phyloP scores from a whole-genome alignment of 2,329 filamentous ascomycete species.

The Onygenales sp. region DNA sequence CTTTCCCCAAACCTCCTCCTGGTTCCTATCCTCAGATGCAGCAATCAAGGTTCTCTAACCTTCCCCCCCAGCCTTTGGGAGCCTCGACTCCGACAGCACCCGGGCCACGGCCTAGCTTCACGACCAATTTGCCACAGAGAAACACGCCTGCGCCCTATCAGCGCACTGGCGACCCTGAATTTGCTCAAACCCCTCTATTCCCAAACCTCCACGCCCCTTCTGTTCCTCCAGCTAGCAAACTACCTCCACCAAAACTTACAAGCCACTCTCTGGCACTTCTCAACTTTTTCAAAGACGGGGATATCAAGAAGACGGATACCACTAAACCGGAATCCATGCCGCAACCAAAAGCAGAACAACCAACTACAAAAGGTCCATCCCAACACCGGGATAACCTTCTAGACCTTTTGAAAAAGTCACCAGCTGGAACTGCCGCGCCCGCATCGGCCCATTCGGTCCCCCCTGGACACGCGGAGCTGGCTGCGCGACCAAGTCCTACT shows the following conservation, averaged over 20 bases:
- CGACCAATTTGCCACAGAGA: not conserved
- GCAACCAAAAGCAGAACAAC: constrained; percentile 7
- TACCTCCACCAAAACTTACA: constrained; percentile 50
- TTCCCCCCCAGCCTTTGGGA: not conserved
- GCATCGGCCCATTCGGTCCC: constrained; percentile 8
- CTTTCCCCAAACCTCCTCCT: not conserved
- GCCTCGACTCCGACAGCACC: not conserved
- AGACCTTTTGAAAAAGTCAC: constrained; percentile 21
- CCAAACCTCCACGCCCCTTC: constrained; percentile 31
- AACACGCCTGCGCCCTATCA: constrained; percentile 35
- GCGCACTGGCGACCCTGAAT: constrained; percentile 36
- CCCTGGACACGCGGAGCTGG: constrained; percentile 36
- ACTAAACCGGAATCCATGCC: constrained; percentile 13
- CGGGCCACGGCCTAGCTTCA: not conserved
- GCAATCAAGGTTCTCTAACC: not conserved
- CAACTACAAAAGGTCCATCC: constrained; percentile 17
- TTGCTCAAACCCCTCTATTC: constrained; percentile 27
- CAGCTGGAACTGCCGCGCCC: not conserved
- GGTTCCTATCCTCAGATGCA: not conserved
- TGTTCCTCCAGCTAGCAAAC: constrained; percentile 46
- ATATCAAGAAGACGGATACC: constrained; percentile 18
- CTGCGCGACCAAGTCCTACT: constrained; percentile 33
- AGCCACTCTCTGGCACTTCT: constrained; percentile 49
- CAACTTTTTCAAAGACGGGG: constrained; percentile 44
- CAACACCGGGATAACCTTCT: constrained; percentile 30